Conservation (phyloP, 176 grass and related monocot species). For the Eragrostis curvula region DNA sequence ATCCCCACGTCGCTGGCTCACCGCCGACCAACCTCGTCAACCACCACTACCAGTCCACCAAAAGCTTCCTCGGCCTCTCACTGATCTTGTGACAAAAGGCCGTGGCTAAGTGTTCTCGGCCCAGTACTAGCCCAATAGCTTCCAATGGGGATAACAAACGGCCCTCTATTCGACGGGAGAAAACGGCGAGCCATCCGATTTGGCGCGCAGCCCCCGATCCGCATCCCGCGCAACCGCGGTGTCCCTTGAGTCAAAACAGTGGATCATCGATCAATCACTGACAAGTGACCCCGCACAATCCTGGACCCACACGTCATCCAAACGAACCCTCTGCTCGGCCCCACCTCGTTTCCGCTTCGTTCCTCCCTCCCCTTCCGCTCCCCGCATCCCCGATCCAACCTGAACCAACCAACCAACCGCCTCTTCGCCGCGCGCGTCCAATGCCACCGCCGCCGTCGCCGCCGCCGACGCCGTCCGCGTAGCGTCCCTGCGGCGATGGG, state of each 20-base stretch:
- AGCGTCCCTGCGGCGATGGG: slow-evolving; percentile 61
- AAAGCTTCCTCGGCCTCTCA: too few species aligned
- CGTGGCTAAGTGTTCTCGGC: background rate
- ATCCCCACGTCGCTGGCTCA: too few species aligned
- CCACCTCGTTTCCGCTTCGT: slow-evolving; percentile 18
- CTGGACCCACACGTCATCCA: slow-evolving; percentile 16
- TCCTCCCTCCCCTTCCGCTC: slow-evolving; percentile 23
- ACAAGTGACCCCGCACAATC: background rate
- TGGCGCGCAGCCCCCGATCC: slow-evolving; percentile 35
- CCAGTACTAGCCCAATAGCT: background rate
- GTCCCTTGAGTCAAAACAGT: background rate
- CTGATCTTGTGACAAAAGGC: background rate
- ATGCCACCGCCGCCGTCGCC: slow-evolving; percentile 38
- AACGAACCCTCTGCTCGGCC: background rate
- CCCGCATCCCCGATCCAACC: slow-evolving; percentile 41
- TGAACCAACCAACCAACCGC: slow-evolving; percentile 43
- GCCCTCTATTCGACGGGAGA: background rate
- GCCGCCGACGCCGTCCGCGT: slow-evolving; percentile 46
- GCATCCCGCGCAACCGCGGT: slow-evolving; percentile 8
- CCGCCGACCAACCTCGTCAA: too few species aligned
- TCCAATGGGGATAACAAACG: background rate
- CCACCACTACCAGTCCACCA: too few species aligned
- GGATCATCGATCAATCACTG: slow-evolving; percentile 16
- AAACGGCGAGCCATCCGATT: slow-evolving; percentile 30
- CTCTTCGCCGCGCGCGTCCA: slow-evolving; percentile 49